phyloP scores from a whole-genome alignment of 192 early-diverging fungal genomes.

The Gigaspora rosea region DNA sequence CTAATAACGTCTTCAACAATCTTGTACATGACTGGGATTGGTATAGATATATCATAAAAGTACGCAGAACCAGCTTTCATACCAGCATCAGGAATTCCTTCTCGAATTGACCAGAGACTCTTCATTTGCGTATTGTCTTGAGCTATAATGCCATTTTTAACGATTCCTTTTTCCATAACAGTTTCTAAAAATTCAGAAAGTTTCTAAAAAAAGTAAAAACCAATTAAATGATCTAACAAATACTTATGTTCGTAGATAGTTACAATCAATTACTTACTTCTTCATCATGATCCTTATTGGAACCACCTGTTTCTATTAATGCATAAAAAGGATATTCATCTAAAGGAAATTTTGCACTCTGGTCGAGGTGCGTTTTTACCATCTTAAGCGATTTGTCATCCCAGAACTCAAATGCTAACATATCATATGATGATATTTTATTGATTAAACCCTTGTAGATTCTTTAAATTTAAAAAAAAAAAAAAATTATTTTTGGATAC shows the following conservation, averaged over 20 bases:
- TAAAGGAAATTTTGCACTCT: slow-evolving; percentile 65
- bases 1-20: slow-evolving; percentile 79
- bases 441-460: neutral
- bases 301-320: slow-evolving; percentile 92
- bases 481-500: slow-evolving; percentile 26
- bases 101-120: slow-evolving; percentile 88
- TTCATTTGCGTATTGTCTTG: slow-evolving; percentile 83
- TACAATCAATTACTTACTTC: slow-evolving; percentile 40
- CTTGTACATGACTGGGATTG: slow-evolving; percentile 82
- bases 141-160: slow-evolving; percentile 87
- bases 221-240: neutral
- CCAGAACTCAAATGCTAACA: slow-evolving; percentile 93
- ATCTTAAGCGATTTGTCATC: slow-evolving; percentile 72
- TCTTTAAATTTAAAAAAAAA: too few relatives aligned
- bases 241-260: neutral
- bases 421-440: too few relatives aligned
- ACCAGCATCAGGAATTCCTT: slow-evolving; percentile 91
- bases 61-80: slow-evolving; percentile 86
- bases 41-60: slow-evolving; percentile 97
- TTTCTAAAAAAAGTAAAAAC: slow-evolving; percentile 52
- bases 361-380: slow-evolving; percentile 70
- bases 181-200: slow-evolving; percentile 72
- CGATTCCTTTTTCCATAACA: slow-evolving; percentile 73
- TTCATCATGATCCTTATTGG: slow-evolving; percentile 92
- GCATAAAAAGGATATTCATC: slow-evolving; percentile 83